Percentiles rank a stretch among this genome's conserved stretches.
phyloP scores from a whole-genome alignment of 2,329 filamentous ascomycete genomes.

The Elsinoe australis region DNA sequence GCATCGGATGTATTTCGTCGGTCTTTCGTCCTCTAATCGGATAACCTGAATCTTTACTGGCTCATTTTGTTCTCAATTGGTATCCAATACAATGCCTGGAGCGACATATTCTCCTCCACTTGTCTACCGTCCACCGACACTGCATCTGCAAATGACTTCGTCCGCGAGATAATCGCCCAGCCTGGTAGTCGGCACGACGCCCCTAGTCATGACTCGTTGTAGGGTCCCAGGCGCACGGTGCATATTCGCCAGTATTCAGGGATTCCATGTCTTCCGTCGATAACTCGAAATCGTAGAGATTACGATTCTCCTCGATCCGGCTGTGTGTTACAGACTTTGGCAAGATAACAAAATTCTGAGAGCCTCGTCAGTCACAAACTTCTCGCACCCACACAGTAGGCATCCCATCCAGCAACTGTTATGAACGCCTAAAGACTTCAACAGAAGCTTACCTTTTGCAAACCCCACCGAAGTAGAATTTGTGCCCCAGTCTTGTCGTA shows the following conservation, averaged over 20 bases:
- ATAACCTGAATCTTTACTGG: too few species aligned
- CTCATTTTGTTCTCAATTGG: background rate
- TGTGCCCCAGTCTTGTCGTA: constrained; percentile 52
- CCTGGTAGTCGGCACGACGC: background rate
- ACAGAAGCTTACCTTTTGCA: constrained; percentile 52
- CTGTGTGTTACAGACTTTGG: constrained; percentile 55
- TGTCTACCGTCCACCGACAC: background rate
- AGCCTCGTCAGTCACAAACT: constrained; percentile 6
- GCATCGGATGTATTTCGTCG: constrained; percentile 9
- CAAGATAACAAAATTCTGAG: constrained; percentile 52
- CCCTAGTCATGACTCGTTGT: constrained; percentile 35
- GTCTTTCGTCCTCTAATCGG: constrained; percentile 7
- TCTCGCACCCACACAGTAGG: background rate
- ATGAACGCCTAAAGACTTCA: constrained; percentile 1
- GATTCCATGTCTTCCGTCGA: constrained; percentile 51
- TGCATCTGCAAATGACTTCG: too few species aligned
- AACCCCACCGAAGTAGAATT: constrained; percentile 53
- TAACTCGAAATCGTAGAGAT: constrained; percentile 55
- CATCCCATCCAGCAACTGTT: background rate
- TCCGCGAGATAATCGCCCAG: constrained; percentile 1
- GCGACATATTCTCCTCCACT: background rate
- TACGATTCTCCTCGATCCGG: constrained; percentile 53
- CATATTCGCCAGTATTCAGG: constrained; percentile 48
- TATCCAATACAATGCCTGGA: background rate
- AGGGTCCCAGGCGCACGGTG: constrained; percentile 54